Conservation (phyloP, 1,139 yeast genomes). For the Candida sp. region DNA sequence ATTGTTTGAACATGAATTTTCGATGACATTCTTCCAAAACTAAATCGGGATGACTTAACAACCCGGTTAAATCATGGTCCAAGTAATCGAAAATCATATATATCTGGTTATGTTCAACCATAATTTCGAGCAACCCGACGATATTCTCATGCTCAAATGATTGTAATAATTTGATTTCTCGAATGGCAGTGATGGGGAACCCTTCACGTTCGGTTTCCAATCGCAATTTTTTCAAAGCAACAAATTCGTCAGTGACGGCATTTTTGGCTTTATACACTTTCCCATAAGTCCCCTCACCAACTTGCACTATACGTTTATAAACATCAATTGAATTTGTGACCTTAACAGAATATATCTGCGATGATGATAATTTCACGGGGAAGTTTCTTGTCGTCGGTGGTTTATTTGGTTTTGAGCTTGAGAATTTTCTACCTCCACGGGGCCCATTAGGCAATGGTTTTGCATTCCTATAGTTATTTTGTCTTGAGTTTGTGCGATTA, state of each 20-base stretch:
- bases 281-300: constrained; percentile 52
- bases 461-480: constrained; percentile 5
- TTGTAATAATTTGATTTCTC: constrained; percentile 87
- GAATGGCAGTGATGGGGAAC: constrained; percentile 91
- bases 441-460: constrained; percentile 15
- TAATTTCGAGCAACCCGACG: constrained; percentile 81
- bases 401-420: neutral
- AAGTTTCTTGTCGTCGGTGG: neutral
- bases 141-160: constrained; percentile 82
- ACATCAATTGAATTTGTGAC: constrained; percentile 23
- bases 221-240: constrained; percentile 81
- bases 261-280: constrained; percentile 59
- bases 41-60: constrained; percentile 74
- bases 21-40: constrained; percentile 61
- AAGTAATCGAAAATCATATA: constrained; percentile 93
- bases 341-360: constrained; percentile 35
- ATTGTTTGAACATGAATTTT: constrained; percentile 73
- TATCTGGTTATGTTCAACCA: constrained; percentile 77
- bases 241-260: constrained; percentile 61
- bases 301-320: constrained; percentile 41
- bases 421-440: constrained; percentile 1
- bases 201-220: constrained; percentile 91
- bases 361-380: constrained; percentile 11
- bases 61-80: constrained; percentile 91
- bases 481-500: constrained; percentile 1